Percentiles rank a stretch among this genome's conserved stretches.
Evolutionary conservation across 2,329 filamentous ascomycete species (phyloP).

Genomic region (Venturia oleaginea): DNA sequence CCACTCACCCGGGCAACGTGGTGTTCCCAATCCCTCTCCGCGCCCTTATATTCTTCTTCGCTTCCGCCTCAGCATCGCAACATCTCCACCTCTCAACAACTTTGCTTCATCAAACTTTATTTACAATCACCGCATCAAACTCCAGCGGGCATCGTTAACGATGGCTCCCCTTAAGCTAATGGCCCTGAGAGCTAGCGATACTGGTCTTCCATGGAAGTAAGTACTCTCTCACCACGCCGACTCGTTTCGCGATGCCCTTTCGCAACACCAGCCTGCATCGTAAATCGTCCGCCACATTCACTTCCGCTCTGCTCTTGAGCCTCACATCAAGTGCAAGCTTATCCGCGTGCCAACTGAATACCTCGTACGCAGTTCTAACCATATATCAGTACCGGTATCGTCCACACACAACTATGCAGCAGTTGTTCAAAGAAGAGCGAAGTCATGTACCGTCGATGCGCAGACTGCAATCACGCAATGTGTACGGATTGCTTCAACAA

Average conservation of each 20-base stretch:
- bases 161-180: background rate
- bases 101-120: background rate
- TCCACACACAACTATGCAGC: background rate
- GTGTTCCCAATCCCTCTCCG: background rate
- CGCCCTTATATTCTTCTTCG: background rate
- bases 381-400: background rate
- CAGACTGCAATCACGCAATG: background rate
- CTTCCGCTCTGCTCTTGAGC: background rate
- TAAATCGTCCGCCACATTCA: background rate
- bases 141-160: background rate
- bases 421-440: background rate
- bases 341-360: background rate
- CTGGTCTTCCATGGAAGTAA: constrained; percentile 5
- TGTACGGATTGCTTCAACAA: background rate
- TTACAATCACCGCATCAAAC: background rate
- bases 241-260: background rate
- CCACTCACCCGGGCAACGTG: background rate
- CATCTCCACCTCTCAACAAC: background rate
- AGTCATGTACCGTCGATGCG: background rate
- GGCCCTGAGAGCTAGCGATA: background rate
- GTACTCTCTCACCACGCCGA: background rate
- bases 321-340: background rate
- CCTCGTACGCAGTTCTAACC: background rate
- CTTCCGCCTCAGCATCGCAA: background rate
- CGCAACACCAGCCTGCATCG: background rate